A percentile compares a stretch with the other conserved stretches of the same genome.
These are phyloP conservation scores for Platismatia glauca DNA, from an alignment of 495 filamentous ascomycete genomes.

Conservation along the genomic window DNA sequence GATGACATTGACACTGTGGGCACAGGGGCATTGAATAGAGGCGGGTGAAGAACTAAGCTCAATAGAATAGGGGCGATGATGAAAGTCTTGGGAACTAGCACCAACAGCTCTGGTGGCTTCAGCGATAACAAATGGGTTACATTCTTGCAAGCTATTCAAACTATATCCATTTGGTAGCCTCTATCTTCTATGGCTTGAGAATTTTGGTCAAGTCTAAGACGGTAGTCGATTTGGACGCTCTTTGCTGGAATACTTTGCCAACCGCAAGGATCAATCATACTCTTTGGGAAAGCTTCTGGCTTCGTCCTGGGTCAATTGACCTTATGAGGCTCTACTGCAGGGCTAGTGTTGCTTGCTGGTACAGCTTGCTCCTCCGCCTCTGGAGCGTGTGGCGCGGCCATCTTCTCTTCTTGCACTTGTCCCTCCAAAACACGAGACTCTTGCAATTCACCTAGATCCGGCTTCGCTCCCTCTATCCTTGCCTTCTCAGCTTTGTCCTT, in stretches of 20 bases:
- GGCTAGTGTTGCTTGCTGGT: background rate
- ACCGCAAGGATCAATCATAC: background rate
- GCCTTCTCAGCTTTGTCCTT: background rate
- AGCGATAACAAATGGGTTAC: too few relatives aligned
- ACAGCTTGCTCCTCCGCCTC: background rate
- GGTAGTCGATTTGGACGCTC: background rate
- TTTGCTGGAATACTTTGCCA: background rate
- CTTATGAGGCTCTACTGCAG: background rate
- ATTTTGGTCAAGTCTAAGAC: too few relatives aligned
- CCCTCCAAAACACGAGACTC: background rate
- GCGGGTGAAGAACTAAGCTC: too few relatives aligned
- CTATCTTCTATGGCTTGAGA: too few relatives aligned
- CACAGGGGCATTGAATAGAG: too few relatives aligned
- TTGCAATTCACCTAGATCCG: background rate
- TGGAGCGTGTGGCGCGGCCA: background rate
- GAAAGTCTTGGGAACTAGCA: too few relatives aligned
- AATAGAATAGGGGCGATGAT: too few relatives aligned
- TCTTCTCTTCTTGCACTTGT: background rate
- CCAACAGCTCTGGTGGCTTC: too few relatives aligned
- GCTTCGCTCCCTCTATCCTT: background rate
- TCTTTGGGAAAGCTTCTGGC: background rate
- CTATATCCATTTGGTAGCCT: too few relatives aligned
- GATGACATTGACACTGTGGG: too few relatives aligned
- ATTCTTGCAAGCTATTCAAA: too few relatives aligned
- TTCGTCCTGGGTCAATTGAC: background rate